Evolutionary conservation across 179 eudicot species (phyloP).

Genomic region (Silene vulgaris): DNA sequence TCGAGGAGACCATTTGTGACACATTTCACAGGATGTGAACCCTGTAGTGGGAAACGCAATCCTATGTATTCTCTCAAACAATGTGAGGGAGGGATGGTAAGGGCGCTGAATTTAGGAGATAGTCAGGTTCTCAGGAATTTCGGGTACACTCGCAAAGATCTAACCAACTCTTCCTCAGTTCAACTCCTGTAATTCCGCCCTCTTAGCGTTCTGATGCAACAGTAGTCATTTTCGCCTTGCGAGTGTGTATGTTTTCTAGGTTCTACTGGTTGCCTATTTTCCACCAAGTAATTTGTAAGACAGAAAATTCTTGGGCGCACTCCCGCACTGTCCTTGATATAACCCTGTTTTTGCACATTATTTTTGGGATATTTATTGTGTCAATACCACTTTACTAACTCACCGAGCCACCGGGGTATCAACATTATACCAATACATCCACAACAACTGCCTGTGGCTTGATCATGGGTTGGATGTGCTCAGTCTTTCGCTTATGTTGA

Average conservation of each 20-base stretch:
- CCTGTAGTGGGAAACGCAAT: constrained; percentile 62
- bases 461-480: neutral
- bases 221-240: neutral
- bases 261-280: neutral
- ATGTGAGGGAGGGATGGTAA: constrained; percentile 48
- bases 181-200: constrained; percentile 24
- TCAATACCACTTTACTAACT: no score
- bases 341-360: neutral
- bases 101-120: constrained; percentile 61
- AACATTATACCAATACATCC: no score
- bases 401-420: no score
- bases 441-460: no score
- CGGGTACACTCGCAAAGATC: constrained; percentile 44
- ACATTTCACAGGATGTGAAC: constrained; percentile 74
- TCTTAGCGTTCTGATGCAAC: neutral
- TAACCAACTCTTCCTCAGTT: constrained; percentile 31
- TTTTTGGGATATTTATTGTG: no score
- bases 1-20: constrained; percentile 42
- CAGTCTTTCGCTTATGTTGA: neutral
- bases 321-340: neutral
- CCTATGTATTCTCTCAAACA: constrained; percentile 31
- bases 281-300: neutral
- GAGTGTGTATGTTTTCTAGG: neutral
- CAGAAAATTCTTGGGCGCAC: neutral
- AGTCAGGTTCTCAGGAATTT: constrained; percentile 59